Percentiles rank a stretch among this genome's conserved stretches.
Conservation (phyloP, 441 rosid genomes). For the Kokia cookei region DNA sequence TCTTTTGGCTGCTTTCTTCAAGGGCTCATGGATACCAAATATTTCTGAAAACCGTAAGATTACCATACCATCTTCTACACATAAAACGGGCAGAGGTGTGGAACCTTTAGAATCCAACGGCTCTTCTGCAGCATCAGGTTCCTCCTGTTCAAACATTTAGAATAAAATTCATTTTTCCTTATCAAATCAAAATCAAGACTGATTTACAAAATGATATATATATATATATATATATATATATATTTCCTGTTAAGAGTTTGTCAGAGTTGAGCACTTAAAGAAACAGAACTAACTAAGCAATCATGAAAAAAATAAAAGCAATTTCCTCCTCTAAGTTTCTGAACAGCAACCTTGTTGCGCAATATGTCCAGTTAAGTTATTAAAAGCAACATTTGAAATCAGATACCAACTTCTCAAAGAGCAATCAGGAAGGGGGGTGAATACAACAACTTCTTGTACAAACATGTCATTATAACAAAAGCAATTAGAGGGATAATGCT, state of each 20-base stretch:
- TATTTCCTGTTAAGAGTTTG: not conserved
- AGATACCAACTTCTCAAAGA: not conserved
- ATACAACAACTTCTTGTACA: not conserved
- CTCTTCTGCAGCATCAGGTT: conserved; percentile 35
- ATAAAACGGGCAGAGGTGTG: conserved; percentile 74
- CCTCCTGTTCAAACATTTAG: conserved; percentile 38
- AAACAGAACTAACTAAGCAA: not conserved
- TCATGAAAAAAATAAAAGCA: not conserved
- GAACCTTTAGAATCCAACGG: conserved; percentile 39
- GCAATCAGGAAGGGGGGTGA: not conserved
- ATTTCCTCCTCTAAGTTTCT: not conserved
- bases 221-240: no score
- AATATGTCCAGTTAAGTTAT: not conserved
- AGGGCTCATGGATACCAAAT: conserved; percentile 80
- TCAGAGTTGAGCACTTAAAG: not conserved
- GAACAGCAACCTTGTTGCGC: not conserved
- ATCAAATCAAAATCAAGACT: not conserved
- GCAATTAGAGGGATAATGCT: not conserved
- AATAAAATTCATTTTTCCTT: not conserved
- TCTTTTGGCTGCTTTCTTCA: conserved; percentile 61
- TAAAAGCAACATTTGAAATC: not conserved
- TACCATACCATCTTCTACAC: conserved; percentile 79
- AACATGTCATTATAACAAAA: not conserved
- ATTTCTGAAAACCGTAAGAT: conserved; percentile 92
- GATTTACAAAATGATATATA: not conserved